Evolutionary conservation across 805 yeast species (phyloP).

Genomic region (Yarrowia sp.): DNA sequence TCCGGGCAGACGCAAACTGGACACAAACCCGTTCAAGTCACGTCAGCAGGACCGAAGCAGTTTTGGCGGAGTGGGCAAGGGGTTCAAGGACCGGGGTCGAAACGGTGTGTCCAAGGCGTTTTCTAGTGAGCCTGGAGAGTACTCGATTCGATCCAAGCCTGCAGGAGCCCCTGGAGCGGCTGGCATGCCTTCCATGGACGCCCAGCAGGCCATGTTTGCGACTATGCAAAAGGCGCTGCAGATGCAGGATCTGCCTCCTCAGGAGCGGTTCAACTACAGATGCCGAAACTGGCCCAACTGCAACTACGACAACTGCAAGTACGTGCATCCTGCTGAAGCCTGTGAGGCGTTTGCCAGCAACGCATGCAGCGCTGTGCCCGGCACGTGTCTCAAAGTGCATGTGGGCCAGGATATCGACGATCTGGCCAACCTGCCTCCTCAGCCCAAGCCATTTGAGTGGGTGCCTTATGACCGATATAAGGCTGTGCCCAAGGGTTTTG

Average conservation of each 20-base stretch:
- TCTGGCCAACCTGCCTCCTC: constrained; percentile 19
- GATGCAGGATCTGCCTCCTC: background rate
- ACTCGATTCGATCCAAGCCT: background rate
- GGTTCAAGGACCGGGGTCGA: constrained; percentile 22
- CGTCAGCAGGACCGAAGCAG: background rate
- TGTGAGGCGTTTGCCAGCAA: constrained; percentile 66
- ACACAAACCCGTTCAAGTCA: background rate
- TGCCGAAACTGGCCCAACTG: constrained; percentile 42
- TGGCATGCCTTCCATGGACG: background rate
- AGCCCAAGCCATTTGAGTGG: constrained; percentile 25
- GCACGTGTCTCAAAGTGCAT: constrained; percentile 79
- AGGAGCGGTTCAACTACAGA: constrained; percentile 30
- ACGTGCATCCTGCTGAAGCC: constrained; percentile 74
- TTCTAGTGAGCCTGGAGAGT: background rate
- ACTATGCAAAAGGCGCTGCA: constrained; percentile 4
- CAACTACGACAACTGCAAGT: constrained; percentile 51
- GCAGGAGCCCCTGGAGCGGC: background rate
- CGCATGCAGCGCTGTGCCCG: constrained; percentile 72
- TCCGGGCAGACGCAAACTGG: background rate
- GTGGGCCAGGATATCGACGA: constrained; percentile 65
- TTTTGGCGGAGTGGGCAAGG: constrained; percentile 23
- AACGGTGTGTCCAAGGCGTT: constrained; percentile 13
- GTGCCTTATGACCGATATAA: background rate
- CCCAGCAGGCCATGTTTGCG: constrained; percentile 7
- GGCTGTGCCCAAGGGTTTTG: constrained; percentile 6